phyloP scores from a whole-genome alignment of 1,284 basidiomycete genomes.

The Apiotrichum akiyoshidainum region DNA sequence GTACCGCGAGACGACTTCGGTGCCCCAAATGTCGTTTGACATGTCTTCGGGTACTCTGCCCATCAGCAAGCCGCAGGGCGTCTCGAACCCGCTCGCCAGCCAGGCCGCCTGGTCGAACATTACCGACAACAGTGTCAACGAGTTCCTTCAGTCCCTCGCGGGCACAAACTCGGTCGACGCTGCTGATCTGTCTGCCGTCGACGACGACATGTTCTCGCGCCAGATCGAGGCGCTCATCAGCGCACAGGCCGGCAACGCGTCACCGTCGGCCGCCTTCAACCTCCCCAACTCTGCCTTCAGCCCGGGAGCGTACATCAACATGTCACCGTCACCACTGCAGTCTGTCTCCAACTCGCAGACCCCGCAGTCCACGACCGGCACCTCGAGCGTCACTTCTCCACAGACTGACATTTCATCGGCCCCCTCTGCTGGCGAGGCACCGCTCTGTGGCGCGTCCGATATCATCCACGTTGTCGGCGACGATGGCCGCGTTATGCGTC shows the following conservation, averaged over 20 bases:
- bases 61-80: neutral
- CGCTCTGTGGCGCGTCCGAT: constrained; percentile 11
- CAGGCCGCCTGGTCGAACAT: constrained; percentile 27
- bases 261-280: constrained; percentile 28
- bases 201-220: constrained; percentile 38
- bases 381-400: constrained; percentile 22
- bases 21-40: too few species aligned
- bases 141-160: constrained; percentile 42
- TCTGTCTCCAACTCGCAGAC: constrained; percentile 29
- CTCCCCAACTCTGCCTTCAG: constrained; percentile 30
- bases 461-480: constrained; percentile 38
- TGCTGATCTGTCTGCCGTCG: constrained; percentile 13
- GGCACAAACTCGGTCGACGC: constrained; percentile 17
- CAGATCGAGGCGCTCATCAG: constrained; percentile 36
- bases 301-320: constrained; percentile 48
- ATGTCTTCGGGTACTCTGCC: too few species aligned
- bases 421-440: constrained; percentile 7
- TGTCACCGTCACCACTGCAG: constrained; percentile 43
- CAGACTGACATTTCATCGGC: constrained; percentile 16
- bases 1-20: constrained; percentile 18
- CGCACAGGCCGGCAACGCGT: constrained; percentile 19
- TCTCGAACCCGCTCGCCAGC: constrained; percentile 1
- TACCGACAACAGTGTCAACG: constrained; percentile 35
- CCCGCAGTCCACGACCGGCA: constrained; percentile 20
- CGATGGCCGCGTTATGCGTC: constrained; percentile 41